A percentile compares a stretch with the other conserved stretches of the same genome.
Conservation (phyloP, 2,329 filamentous ascomycete genomes). For the Pseudocercospora eumusae region DNA sequence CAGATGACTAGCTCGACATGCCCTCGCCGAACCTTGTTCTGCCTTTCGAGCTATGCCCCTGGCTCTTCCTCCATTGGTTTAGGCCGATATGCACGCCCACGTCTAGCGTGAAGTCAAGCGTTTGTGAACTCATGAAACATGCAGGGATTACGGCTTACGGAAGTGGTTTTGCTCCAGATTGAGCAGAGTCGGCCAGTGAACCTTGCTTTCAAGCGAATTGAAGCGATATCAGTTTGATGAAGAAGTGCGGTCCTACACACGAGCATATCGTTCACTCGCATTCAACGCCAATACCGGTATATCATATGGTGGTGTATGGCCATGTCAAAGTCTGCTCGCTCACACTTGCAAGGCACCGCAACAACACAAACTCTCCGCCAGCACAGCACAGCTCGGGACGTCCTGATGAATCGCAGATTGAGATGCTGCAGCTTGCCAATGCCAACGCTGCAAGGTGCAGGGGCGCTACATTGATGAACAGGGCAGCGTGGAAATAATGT, state of each 20-base stretch:
- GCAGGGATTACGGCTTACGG: slow-evolving; percentile 3
- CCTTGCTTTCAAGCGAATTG: no score
- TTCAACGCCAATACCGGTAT: background rate
- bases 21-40: slow-evolving; percentile 10
- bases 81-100: slow-evolving; percentile 6
- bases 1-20: slow-evolving; percentile 6
- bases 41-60: background rate
- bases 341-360: no score
- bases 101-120: slow-evolving; percentile 2
- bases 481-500: background rate
- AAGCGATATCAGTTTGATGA: slow-evolving; percentile 8
- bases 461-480: slow-evolving; percentile 5
- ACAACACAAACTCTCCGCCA: no score
- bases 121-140: slow-evolving; percentile 1
- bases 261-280: background rate
- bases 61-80: slow-evolving; percentile 10
- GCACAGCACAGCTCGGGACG: background rate
- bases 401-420: slow-evolving; percentile 8
- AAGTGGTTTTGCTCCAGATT: slow-evolving; percentile 6
- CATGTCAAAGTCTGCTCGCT: background rate
- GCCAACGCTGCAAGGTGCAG: slow-evolving; percentile 6
- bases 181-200: slow-evolving; percentile 1
- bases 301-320: background rate
- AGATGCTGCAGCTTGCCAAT: background rate
- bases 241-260: background rate